phyloP scores from a whole-genome alignment of 1,284 basidiomycete genomes.

The Ustilago tritici region DNA sequence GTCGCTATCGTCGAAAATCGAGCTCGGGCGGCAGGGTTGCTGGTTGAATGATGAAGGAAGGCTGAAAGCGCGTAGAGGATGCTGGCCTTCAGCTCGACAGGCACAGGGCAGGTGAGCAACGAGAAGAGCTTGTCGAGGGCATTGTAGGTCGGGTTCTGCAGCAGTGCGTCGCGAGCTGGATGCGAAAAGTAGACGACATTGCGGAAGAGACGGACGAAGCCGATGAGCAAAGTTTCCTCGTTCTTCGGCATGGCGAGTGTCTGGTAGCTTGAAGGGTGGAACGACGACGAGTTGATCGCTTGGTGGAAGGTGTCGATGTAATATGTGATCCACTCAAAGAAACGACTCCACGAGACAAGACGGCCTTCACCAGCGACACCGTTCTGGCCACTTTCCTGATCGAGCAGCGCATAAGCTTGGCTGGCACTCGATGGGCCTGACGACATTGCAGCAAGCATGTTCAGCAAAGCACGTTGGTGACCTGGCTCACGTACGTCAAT shows the following conservation, averaged over 20 bases:
- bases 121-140: slow-evolving; percentile 81
- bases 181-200: slow-evolving; percentile 83
- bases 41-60: slow-evolving; percentile 72
- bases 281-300: slow-evolving; percentile 38
- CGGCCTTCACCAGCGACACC: slow-evolving; percentile 54
- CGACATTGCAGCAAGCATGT: slow-evolving; percentile 66
- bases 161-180: slow-evolving; percentile 82
- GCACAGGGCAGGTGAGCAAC: slow-evolving; percentile 70
- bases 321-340: slow-evolving; percentile 68
- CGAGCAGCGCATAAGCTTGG: slow-evolving; percentile 63
- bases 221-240: slow-evolving; percentile 82
- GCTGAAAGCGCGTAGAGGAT: slow-evolving; percentile 85
- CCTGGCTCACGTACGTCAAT: slow-evolving; percentile 66
- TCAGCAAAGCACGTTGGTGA: slow-evolving; percentile 66
- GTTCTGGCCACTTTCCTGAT: slow-evolving; percentile 41
- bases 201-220: slow-evolving; percentile 84
- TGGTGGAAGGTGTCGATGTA: slow-evolving; percentile 64
- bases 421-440: slow-evolving; percentile 65
- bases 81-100: slow-evolving; percentile 90
- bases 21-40: slow-evolving; percentile 24
- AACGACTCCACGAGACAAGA: slow-evolving; percentile 63
- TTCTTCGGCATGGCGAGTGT: slow-evolving; percentile 75
- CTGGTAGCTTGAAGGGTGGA: slow-evolving; percentile 47
- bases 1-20: slow-evolving; percentile 76
- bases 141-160: slow-evolving; percentile 77